phyloP scores from a whole-genome alignment of 2,329 filamentous ascomycete species.

The Aphanocladium album region DNA sequence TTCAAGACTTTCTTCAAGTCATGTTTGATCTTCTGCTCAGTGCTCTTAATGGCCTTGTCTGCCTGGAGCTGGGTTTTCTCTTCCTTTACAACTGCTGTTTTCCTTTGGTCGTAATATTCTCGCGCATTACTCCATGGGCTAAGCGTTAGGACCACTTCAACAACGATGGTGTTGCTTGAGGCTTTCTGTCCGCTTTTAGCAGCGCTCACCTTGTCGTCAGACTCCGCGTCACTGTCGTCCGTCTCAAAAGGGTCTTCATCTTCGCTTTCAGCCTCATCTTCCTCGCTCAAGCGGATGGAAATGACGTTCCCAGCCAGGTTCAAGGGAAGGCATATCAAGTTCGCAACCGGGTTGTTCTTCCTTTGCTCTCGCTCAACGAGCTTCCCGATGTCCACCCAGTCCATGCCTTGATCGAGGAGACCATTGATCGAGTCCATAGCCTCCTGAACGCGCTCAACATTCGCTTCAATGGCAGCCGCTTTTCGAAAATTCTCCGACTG shows the following conservation, averaged over 20 bases:
- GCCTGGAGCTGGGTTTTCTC: conserved; percentile 82
- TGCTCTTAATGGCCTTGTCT: conserved; percentile 76
- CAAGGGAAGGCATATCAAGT: conserved; percentile 79
- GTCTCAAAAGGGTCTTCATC: conserved; percentile 58
- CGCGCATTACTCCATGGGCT: conserved; percentile 86
- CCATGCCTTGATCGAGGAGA: conserved; percentile 90
- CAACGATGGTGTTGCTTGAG: conserved; percentile 50
- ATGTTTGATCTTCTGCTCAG: conserved; percentile 79
- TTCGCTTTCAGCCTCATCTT: conserved; percentile 57
- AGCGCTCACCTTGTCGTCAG: conserved; percentile 27
- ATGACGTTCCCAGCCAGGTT: conserved; percentile 88
- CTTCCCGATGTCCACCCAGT: conserved; percentile 88
- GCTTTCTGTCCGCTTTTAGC: conserved; percentile 31
- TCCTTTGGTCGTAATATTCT: conserved; percentile 88
- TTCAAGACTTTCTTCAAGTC: conserved; percentile 86
- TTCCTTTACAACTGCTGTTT: conserved; percentile 77
- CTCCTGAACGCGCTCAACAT: conserved; percentile 86
- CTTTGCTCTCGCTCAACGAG: conserved; percentile 84
- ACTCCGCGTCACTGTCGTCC: conserved; percentile 53
- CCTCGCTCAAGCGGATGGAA: conserved; percentile 72
- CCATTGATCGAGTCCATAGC: conserved; percentile 89
- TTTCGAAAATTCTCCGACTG: conserved; percentile 83
- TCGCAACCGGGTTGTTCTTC: conserved; percentile 76
- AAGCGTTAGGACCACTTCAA: conserved; percentile 80
- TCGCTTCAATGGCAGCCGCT: conserved; percentile 84